A percentile compares a stretch with the other conserved stretches of the same genome.
phyloP scores from a whole-genome alignment of 805 yeast genomes.

The Candida tallmaniae region DNA sequence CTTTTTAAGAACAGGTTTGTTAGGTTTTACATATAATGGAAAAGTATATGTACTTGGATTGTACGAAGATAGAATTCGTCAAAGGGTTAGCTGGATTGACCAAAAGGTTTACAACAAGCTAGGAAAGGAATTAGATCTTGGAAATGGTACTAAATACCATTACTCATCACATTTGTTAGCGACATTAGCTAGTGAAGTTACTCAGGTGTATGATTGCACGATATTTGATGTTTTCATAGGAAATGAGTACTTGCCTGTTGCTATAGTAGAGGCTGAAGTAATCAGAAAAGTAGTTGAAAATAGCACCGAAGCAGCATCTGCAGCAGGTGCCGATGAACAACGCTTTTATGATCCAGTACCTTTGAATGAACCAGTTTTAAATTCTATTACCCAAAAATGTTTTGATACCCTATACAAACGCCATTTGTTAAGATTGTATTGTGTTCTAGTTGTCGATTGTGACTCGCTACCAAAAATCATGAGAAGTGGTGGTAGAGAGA shows the following conservation, averaged over 20 bases:
- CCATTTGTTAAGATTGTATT: slow-evolving; percentile 75
- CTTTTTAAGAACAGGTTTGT: slow-evolving; percentile 82
- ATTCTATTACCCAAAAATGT: slow-evolving; percentile 41
- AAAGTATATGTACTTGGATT: slow-evolving; percentile 84
- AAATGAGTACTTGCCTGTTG: slow-evolving; percentile 78
- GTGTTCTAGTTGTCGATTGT: slow-evolving; percentile 75
- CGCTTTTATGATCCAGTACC: slow-evolving; percentile 36
- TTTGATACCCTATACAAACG: slow-evolving; percentile 37
- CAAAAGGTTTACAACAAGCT: slow-evolving; percentile 33
- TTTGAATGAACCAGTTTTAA: slow-evolving; percentile 38
- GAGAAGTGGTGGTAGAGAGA: slow-evolving; percentile 82
- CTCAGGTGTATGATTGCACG: slow-evolving; percentile 83
- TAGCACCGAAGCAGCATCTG: slow-evolving; percentile 8
- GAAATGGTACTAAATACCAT: slow-evolving; percentile 54
- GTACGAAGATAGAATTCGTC: slow-evolving; percentile 87
- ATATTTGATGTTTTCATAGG: slow-evolving; percentile 82
- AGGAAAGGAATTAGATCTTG: slow-evolving; percentile 28
- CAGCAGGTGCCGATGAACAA: slow-evolving; percentile 16
- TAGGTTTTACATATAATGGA: slow-evolving; percentile 86
- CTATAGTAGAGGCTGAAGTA: slow-evolving; percentile 71
- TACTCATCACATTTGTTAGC: slow-evolving; percentile 85
- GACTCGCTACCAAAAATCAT: slow-evolving; percentile 80
- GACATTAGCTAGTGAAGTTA: slow-evolving; percentile 75
- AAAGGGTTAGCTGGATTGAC: slow-evolving; percentile 64
- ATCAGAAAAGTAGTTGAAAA: slow-evolving; percentile 30